phyloP scores from a whole-genome alignment of 148 eudicot species.

The Limonium bicolor region DNA sequence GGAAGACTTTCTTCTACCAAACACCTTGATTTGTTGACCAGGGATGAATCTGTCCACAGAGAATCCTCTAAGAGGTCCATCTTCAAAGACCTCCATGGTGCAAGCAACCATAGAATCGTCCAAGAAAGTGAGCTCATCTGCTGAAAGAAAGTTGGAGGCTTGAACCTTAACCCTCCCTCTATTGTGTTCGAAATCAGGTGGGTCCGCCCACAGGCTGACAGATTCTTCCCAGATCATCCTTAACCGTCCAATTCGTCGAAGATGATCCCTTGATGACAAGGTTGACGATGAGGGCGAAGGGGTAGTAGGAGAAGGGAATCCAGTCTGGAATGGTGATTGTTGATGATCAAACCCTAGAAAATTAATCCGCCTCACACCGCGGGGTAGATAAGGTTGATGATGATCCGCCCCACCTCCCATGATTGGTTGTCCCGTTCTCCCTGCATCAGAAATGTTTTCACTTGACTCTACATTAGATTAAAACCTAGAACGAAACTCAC shows the following conservation, averaged over 20 bases:
- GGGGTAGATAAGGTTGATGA: constrained; percentile 9
- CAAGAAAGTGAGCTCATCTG: constrained; percentile 54
- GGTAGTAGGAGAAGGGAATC: not conserved
- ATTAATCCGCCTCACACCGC: constrained; percentile 19
- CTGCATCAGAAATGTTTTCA: too few species aligned
- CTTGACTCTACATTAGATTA: too few species aligned
- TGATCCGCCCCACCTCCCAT: constrained; percentile 26
- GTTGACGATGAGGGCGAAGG: constrained; percentile 6
- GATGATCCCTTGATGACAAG: constrained; percentile 15
- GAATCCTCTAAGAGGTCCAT: constrained; percentile 52
- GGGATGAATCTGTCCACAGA: constrained; percentile 59
- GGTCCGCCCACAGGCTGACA: constrained; percentile 67
- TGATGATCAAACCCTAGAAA: constrained; percentile 38
- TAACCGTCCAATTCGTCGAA: constrained; percentile 45
- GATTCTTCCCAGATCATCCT: constrained; percentile 85
- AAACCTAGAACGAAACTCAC: too few species aligned
- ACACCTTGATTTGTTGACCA: constrained; percentile 72
- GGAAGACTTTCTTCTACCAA: constrained; percentile 52
- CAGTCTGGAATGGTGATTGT: constrained; percentile 4
- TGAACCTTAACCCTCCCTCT: constrained; percentile 52
- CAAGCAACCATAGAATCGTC: constrained; percentile 78
- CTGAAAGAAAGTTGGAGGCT: constrained; percentile 43
- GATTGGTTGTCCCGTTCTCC: constrained; percentile 20
- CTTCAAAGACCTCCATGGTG: constrained; percentile 53
- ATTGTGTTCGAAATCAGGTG: constrained; percentile 54